Conservation (phyloP, 306 rosid species). For the Hylodesmum podocarpum region DNA sequence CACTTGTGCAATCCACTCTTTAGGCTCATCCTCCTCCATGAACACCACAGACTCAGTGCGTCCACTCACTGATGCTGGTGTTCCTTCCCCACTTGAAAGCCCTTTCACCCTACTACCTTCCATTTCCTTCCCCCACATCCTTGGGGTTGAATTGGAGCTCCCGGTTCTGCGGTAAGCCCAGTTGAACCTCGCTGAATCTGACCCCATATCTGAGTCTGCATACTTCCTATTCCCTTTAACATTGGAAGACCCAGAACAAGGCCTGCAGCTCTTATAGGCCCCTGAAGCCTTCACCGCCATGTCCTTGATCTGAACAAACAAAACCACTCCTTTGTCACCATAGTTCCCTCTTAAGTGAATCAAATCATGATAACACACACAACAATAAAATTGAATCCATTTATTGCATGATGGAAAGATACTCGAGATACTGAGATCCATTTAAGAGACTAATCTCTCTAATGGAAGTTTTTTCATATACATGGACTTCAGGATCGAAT, state of each 20-base stretch:
- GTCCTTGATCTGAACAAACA: slow-evolving; percentile 81
- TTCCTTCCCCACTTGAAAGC: slow-evolving; percentile 89
- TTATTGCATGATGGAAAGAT: neutral
- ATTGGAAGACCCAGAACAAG: slow-evolving; percentile 75
- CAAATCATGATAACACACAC: neutral
- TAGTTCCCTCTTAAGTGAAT: neutral
- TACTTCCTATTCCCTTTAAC: slow-evolving; percentile 48
- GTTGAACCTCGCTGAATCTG: slow-evolving; percentile 82
- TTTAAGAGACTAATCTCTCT: too few relatives aligned
- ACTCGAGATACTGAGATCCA: too few relatives aligned
- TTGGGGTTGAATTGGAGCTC: slow-evolving; percentile 85
- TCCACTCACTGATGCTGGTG: slow-evolving; percentile 91
- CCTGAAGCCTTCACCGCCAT: slow-evolving; percentile 97
- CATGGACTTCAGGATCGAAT: too few relatives aligned
- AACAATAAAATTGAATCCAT: neutral
- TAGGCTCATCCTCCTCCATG: slow-evolving; percentile 93
- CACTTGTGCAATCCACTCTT: slow-evolving; percentile 97
- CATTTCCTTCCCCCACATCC: slow-evolving; percentile 88
- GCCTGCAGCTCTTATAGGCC: slow-evolving; percentile 92
- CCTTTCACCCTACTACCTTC: slow-evolving; percentile 71
- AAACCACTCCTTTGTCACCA: slow-evolving; percentile 22
- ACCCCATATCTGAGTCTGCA: slow-evolving; percentile 74
- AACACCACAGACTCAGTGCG: slow-evolving; percentile 74
- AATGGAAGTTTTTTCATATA: too few relatives aligned
- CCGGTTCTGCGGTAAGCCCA: slow-evolving; percentile 73